A percentile compares a stretch with the other conserved stretches of the same genome.
These are phyloP conservation scores for Ophiocordyceps camponoti-rufipedis DNA, from an alignment of 2,329 filamentous ascomycete genomes.

Conservation along the genomic window DNA sequence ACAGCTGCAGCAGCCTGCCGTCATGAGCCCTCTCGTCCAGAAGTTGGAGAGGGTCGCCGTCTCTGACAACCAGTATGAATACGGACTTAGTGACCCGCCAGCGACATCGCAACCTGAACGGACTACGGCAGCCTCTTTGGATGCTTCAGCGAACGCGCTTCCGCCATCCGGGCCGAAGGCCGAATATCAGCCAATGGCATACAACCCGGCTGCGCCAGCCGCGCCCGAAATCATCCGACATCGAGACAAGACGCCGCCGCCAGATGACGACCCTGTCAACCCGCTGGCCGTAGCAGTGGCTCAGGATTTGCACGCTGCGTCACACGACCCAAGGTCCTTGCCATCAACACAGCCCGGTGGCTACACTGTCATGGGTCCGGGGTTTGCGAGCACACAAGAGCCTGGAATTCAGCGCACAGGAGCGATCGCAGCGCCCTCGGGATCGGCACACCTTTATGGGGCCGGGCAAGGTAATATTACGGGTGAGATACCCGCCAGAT, in stretches of 20 bases:
- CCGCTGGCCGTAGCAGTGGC: constrained; percentile 39
- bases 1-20: constrained; percentile 24
- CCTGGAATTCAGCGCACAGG: constrained; percentile 26
- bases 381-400: constrained; percentile 14
- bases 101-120: constrained; percentile 2
- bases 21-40: constrained; percentile 53
- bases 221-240: constrained; percentile 54
- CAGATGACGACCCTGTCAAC: constrained; percentile 42
- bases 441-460: constrained; percentile 1
- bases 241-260: constrained; percentile 66
- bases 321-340: constrained; percentile 30
- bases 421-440: constrained; percentile 27
- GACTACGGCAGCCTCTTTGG: constrained; percentile 2
- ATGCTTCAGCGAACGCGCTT: not conserved
- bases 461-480: not conserved
- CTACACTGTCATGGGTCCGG: constrained; percentile 14
- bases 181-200: constrained; percentile 46
- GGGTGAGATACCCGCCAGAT: not conserved
- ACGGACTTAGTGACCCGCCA: constrained; percentile 10
- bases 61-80: constrained; percentile 30
- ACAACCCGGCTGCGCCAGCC: constrained; percentile 63
- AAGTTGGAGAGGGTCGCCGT: constrained; percentile 56
- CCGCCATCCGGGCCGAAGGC: constrained; percentile 16
- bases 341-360: constrained; percentile 24
- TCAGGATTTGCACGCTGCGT: constrained; percentile 34